Evolutionary conservation across 2,329 filamentous ascomycete species (phyloP), one percentile per base, ranked within the genome.

Genomic region (Drechslera avenae): DNA sequence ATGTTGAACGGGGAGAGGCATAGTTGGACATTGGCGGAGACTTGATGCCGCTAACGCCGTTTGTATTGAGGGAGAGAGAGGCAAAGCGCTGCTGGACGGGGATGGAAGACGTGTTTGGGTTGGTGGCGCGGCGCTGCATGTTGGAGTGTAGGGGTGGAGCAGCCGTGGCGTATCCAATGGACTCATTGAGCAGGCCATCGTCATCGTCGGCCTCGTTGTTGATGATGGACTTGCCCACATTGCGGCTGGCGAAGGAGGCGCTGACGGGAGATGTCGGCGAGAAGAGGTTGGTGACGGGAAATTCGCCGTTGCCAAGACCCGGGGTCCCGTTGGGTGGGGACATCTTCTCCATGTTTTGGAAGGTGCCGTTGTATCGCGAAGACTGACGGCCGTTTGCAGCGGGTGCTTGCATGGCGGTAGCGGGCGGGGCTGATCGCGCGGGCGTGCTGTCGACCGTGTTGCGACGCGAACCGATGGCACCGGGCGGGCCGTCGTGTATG

Each of bases 251-350:
- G n/a, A 88, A 78, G 45, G 87, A 83, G 65, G 86, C 88, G 34
- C 84, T 86, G 46, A 90, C 86, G 1, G 88, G 88, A 5, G 88
- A 90, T 60, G 88, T 87, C 1, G 87, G 84, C 10, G 86, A 88
- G 73, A 90, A 91, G 19, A 90, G 74, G 54, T 78, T 85, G 58
- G 86, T 83, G 43, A 81, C 80, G n/a, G 82, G 77, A 40, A 88
- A 79, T 53, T 89, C 85, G 52, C 78, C 81, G 48, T 79, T 81
- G 58, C 78, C 77, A 63, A 81, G 80, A 43, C 78, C 75, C 34
- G 77, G 77, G 53, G 80, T 85, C 50, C 69, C 69, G 52, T 82
- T 79, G 3, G 86, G 82, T 31, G 85, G 84, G 19, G 86, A 83
- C 41, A 86, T 79, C 65, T 78, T 85, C 47, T 88, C 85, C 50